Evolutionary conservation across 2,329 filamentous ascomycete genomes (phyloP), one percentile per base, ranked within the genome.

Genomic region (Corniculantispora saksenae): DNA sequence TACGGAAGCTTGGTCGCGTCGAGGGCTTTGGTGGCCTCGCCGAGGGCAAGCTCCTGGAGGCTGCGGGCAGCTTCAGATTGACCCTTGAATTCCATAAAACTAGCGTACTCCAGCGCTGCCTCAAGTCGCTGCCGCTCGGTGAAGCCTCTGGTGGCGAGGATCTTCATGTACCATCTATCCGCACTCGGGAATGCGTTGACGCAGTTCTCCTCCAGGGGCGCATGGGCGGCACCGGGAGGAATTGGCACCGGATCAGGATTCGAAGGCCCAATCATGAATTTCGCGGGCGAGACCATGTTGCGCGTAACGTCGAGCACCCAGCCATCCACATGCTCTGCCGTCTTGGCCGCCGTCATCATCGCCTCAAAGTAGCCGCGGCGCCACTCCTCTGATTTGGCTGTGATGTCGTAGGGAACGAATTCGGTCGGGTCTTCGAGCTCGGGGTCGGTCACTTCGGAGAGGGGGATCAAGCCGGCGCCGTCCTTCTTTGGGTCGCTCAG

Each of bases 291-390:
- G 35, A 90, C 84, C 29, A 90, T 78, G 50, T 84, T 83, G 68
- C 88, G 83, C 10, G 84, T 89, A 53, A 78, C 87, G 76, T 97
- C 93, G 51, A 84, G 82, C 19, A 96, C 82, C 84, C 89, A 93
- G 56, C 90, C 91, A 68, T 97, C 92, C 27, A 96, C 80, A 70
- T 94, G 87, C 77, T 97, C 94, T 5, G 93, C 89, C 0, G 89
- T 87, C 69, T 87, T 86, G 0, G 90, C 94, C 66, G 87, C 87
- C 13, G 90, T 84, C 87, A 97, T 92, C 55, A 97, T 79, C 3
- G 89, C 85, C 72, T 96, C 88, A 72, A 90, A 93, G 77, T 98
- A 98, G 1, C 93, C 93, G 63, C 92, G 84, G 71, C 90, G 83
- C 94, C 94, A 98, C 58, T 90, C 83, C 76, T 96, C 92, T 68